Evolutionary conservation across 345 rosid genomes (phyloP).

Genomic region (Salix caprea): DNA sequence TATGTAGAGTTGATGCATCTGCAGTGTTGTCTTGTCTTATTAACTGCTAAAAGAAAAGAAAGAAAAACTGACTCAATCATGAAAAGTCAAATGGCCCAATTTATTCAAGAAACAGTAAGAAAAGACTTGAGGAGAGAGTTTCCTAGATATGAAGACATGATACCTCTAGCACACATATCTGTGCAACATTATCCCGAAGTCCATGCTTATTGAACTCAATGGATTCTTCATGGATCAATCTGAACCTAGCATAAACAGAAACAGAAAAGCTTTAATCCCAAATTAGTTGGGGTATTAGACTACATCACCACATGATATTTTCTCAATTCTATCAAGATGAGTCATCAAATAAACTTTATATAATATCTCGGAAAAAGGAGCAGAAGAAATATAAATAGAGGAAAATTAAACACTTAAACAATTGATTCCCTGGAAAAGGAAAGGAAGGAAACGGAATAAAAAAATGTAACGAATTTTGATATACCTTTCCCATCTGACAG

Average conservation of each 20-base stretch:
- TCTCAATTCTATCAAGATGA: neutral
- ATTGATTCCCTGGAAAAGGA: neutral
- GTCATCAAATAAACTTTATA: neutral
- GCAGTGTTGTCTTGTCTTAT: constrained; percentile 31
- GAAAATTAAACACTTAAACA: neutral
- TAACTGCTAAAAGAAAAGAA: constrained; percentile 33
- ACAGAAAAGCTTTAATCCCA: neutral
- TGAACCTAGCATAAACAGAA: constrained; percentile 53
- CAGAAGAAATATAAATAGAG: neutral
- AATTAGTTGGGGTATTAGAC: constrained; percentile 14
- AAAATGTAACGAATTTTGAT: neutral
- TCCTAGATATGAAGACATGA: constrained; percentile 2
- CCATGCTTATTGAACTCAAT: constrained; percentile 76
- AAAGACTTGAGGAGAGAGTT: neutral
- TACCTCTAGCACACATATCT: constrained; percentile 95
- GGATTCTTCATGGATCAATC: constrained; percentile 77
- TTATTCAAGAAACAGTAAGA: neutral
- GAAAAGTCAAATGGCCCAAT: neutral
- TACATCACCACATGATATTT: constrained; percentile 9
- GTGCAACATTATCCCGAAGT: constrained; percentile 97
- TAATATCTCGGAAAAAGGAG: neutral
- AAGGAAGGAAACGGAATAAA: neutral
- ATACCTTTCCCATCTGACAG: too few species aligned
- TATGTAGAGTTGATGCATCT: constrained; percentile 25
- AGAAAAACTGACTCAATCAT: constrained; percentile 1